Evolutionary conservation across 768 basidiomycete genomes (phyloP).

Genomic region (Amanita exitialis): DNA sequence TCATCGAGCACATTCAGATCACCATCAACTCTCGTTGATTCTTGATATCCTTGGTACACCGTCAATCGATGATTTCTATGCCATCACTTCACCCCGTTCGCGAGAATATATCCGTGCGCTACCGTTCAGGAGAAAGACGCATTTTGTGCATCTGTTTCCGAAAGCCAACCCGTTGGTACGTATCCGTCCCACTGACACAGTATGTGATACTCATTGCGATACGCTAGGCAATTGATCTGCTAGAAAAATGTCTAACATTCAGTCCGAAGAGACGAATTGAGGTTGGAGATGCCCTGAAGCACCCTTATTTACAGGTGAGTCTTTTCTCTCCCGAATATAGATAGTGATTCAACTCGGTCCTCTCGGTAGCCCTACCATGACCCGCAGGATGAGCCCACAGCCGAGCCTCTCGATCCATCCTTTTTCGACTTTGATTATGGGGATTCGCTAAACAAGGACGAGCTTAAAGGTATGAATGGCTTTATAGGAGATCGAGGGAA

Average conservation of each 20-base stretch:
- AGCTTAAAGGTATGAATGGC: constrained; percentile 1
- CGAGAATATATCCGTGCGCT: constrained; percentile 83
- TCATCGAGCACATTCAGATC: background rate
- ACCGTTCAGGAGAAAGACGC: constrained; percentile 68
- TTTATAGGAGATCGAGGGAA: background rate
- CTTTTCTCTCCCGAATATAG: constrained; percentile 58
- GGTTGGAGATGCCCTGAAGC: constrained; percentile 72
- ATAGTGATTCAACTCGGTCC: constrained; percentile 13
- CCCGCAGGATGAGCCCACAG: constrained; percentile 81
- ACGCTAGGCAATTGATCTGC: background rate
- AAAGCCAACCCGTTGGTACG: constrained; percentile 64
- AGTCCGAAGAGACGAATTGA: constrained; percentile 81
- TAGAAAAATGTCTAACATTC: constrained; percentile 42
- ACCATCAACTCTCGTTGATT: constrained; percentile 78
- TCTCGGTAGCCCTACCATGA: constrained; percentile 36
- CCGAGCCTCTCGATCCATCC: constrained; percentile 67
- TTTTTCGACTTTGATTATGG: constrained; percentile 81
- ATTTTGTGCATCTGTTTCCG: constrained; percentile 69
- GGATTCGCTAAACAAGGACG: constrained; percentile 2
- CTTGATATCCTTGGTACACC: constrained; percentile 87
- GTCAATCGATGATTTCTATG: constrained; percentile 83
- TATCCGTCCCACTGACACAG: constrained; percentile 61
- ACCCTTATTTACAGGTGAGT: constrained; percentile 42
- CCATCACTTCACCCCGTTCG: constrained; percentile 76
- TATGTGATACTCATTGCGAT: constrained; percentile 34